Conservation (phyloP, 2,329 filamentous ascomycete species). For the Claviceps sp. region DNA sequence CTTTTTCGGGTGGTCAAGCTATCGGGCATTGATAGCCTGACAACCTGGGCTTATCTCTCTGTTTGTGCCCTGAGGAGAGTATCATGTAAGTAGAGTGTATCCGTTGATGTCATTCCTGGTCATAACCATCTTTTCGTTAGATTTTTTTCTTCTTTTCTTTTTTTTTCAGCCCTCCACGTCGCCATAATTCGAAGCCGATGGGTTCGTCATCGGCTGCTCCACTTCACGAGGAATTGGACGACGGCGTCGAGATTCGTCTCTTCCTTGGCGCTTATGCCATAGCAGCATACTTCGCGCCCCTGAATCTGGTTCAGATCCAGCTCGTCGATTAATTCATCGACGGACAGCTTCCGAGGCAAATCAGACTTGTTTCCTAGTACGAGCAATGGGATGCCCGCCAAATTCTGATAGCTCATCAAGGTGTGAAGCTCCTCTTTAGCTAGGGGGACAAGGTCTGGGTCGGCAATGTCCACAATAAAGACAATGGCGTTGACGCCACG, state of each 20-base stretch:
- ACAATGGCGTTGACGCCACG: slow-evolving; percentile 95
- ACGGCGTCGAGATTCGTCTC: slow-evolving; percentile 98
- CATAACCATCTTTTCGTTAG: slow-evolving; percentile 5
- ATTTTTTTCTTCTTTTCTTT: neutral
- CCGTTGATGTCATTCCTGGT: slow-evolving; percentile 5
- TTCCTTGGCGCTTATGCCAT: slow-evolving; percentile 96
- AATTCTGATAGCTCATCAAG: slow-evolving; percentile 68
- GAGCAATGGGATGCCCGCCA: slow-evolving; percentile 82
- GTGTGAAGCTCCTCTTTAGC: slow-evolving; percentile 88
- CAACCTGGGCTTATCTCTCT: neutral
- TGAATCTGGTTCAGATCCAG: slow-evolving; percentile 82
- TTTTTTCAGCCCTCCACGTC: slow-evolving; percentile 3
- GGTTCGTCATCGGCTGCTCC: slow-evolving; percentile 53
- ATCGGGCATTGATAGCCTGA: neutral
- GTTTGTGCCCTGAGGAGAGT: neutral
- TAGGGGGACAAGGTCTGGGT: slow-evolving; percentile 63
- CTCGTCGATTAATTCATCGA: slow-evolving; percentile 89
- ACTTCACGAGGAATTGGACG: slow-evolving; percentile 89
- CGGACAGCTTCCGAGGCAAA: slow-evolving; percentile 75
- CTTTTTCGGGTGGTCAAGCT: neutral
- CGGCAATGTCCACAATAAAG: slow-evolving; percentile 95
- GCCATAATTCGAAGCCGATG: neutral
- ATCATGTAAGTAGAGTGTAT: neutral
- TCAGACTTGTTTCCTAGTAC: slow-evolving; percentile 97
- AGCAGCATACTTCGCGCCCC: slow-evolving; percentile 91